Evolutionary conservation across 345 rosid genomes (phyloP).

Genomic region (Eucalyptus erythrocorys): DNA sequence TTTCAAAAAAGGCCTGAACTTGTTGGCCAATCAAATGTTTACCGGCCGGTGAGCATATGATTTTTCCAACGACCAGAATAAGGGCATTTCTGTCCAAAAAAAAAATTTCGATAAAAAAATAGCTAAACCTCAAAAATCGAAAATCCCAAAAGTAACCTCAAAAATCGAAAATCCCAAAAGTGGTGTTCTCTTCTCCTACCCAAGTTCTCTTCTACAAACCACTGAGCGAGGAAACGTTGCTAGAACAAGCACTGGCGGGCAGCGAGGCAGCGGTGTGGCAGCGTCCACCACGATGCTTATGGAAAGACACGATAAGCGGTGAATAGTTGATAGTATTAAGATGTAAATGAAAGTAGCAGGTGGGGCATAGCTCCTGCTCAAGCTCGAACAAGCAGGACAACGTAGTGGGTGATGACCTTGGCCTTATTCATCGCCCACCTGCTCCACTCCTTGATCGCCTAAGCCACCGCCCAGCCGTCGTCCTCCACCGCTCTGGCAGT

Average conservation of each 20-base stretch:
- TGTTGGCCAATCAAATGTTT: neutral
- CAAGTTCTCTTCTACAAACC: neutral
- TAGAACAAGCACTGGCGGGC: neutral
- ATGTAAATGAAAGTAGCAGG: neutral
- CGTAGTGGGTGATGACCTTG: conserved; percentile 74
- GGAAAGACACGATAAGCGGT: neutral
- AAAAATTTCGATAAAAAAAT: no score
- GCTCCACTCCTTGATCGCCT: conserved; percentile 76
- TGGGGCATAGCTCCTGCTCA: neutral
- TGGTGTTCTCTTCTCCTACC: neutral
- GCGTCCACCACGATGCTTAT: neutral
- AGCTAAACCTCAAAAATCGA: neutral
- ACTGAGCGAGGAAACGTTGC: neutral
- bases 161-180: neutral
- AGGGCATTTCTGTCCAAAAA: neutral
- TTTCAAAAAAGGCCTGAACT: neutral
- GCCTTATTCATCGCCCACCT: conserved; percentile 89
- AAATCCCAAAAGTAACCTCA: neutral
- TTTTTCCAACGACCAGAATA: neutral
- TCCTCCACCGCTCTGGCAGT: conserved; percentile 33
- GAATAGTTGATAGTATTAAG: neutral
- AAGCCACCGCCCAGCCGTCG: conserved; percentile 27
- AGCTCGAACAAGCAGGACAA: neutral
- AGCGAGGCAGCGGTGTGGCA: neutral
- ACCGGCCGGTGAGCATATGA: neutral